These are phyloP conservation scores for Aspergillus sp. DNA, from an alignment of 2,329 filamentous ascomycete species.

Conservation along the genomic window DNA sequence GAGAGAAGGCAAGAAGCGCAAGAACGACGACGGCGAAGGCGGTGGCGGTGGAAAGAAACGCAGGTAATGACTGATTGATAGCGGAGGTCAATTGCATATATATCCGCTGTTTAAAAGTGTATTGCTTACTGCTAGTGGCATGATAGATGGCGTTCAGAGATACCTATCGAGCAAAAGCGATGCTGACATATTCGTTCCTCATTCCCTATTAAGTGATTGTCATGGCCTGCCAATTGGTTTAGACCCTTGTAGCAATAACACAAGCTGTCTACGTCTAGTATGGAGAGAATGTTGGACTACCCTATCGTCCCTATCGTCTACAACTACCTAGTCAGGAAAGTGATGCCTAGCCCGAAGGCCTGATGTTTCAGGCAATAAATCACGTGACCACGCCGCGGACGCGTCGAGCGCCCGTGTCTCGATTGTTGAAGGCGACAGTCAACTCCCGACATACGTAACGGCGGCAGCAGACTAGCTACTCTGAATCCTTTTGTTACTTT, in stretches of 20 bases:
- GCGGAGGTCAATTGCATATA: constrained; percentile 28
- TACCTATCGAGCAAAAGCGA: constrained; percentile 14
- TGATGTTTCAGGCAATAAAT: background rate
- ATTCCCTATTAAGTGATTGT: background rate
- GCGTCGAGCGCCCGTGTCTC: constrained; percentile 29
- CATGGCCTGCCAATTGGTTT: too few species aligned
- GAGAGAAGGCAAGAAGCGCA: constrained; percentile 82
- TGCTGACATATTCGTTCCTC: background rate
- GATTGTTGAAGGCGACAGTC: background rate
- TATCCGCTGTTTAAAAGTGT: constrained; percentile 27
- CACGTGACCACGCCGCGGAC: constrained; percentile 42
- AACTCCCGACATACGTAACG: background rate
- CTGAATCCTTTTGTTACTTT: background rate
- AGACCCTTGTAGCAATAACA: too few species aligned
- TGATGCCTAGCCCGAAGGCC: background rate
- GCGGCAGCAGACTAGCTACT: background rate
- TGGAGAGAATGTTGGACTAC: too few species aligned
- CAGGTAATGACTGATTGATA: constrained; percentile 34
- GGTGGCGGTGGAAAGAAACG: constrained; percentile 54
- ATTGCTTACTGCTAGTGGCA: constrained; percentile 26
- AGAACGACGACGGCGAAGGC: constrained; percentile 58
- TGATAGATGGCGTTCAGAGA: constrained; percentile 30
- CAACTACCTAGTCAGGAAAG: background rate
- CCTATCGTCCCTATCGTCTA: too few species aligned
- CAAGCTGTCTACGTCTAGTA: too few species aligned